These are phyloP conservation scores for Penicillium concentricum DNA, from an alignment of 2,329 filamentous ascomycete species.

Conservation along the genomic window DNA sequence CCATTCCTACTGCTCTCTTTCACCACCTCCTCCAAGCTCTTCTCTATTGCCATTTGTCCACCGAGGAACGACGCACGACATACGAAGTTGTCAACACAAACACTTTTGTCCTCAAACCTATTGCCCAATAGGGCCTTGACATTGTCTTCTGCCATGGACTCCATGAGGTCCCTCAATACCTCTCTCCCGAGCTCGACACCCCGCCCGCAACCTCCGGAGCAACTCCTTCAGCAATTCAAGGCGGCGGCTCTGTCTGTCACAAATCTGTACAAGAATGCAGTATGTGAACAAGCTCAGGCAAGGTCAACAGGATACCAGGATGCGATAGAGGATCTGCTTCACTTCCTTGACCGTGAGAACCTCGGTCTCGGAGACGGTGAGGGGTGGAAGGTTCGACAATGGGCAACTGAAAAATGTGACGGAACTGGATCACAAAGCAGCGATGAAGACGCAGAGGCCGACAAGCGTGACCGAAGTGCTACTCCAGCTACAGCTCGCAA, in stretches of 20 bases:
- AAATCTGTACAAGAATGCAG: constrained; percentile 91
- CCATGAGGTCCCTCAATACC: constrained; percentile 63
- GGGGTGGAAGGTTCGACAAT: constrained; percentile 64
- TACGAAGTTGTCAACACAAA: background rate
- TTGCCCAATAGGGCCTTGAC: background rate
- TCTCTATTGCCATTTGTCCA: background rate
- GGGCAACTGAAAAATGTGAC: constrained; percentile 53
- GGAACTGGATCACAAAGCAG: constrained; percentile 37
- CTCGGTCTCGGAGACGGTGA: constrained; percentile 78
- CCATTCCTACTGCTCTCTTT: background rate
- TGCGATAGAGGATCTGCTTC: constrained; percentile 83
- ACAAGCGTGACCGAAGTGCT: constrained; percentile 39
- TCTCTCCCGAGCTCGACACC: constrained; percentile 57
- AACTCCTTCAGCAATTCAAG: constrained; percentile 84
- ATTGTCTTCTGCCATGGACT: constrained; percentile 52
- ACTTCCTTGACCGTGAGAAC: constrained; percentile 78
- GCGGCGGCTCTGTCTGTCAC: constrained; percentile 90
- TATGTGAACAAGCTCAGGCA: constrained; percentile 71
- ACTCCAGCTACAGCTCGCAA: constrained; percentile 38
- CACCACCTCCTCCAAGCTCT: background rate
- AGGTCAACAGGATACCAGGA: constrained; percentile 87
- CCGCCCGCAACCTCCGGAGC: constrained; percentile 49
- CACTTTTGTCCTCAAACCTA: background rate
- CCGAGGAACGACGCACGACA: background rate
- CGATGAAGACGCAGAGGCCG: constrained; percentile 46